Percentiles rank a stretch among this genome's conserved stretches.
These are phyloP conservation scores for Ceratobasidium sp. DNA, from an alignment of 1,284 basidiomycete species.

Conservation along the genomic window DNA sequence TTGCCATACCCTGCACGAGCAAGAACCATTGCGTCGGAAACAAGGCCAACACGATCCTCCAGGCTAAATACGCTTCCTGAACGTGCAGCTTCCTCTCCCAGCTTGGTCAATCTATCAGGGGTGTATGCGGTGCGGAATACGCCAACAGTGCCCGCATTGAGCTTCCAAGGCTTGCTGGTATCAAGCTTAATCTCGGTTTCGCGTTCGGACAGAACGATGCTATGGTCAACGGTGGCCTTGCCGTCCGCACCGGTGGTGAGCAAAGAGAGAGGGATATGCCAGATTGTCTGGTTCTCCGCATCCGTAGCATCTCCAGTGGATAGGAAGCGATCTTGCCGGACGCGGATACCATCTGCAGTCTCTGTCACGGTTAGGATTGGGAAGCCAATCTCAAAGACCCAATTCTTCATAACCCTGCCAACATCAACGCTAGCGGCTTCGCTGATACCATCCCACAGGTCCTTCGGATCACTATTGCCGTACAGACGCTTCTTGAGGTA, in stretches of 20 bases:
- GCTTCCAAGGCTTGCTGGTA: slow-evolving; percentile 75
- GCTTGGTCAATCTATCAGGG: slow-evolving; percentile 75
- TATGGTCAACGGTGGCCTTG: slow-evolving; percentile 65
- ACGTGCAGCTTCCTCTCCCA: slow-evolving; percentile 79
- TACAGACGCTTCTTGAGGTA: slow-evolving; percentile 90
- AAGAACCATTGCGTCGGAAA: slow-evolving; percentile 80
- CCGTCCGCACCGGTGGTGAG: slow-evolving; percentile 67
- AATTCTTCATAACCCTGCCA: slow-evolving; percentile 84
- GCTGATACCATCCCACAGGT: slow-evolving; percentile 89
- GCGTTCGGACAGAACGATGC: slow-evolving; percentile 70
- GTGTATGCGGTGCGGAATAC: slow-evolving; percentile 92
- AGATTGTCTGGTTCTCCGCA: slow-evolving; percentile 89
- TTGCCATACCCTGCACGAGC: slow-evolving; percentile 79
- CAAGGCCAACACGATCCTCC: slow-evolving; percentile 85
- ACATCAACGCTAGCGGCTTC: slow-evolving; percentile 80
- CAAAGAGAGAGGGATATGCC: slow-evolving; percentile 84
- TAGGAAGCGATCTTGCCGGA: slow-evolving; percentile 92
- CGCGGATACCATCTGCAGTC: slow-evolving; percentile 66
- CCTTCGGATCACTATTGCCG: slow-evolving; percentile 82
- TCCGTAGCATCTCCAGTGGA: slow-evolving; percentile 78
- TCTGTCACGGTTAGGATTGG: slow-evolving; percentile 89
- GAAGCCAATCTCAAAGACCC: slow-evolving; percentile 86
- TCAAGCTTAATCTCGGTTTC: slow-evolving; percentile 73
- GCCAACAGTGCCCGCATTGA: slow-evolving; percentile 88
- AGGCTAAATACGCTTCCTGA: slow-evolving; percentile 70